Evolutionary conservation across 208 protist species (phyloP).

Genomic region (Naegleria lovaniensis): DNA sequence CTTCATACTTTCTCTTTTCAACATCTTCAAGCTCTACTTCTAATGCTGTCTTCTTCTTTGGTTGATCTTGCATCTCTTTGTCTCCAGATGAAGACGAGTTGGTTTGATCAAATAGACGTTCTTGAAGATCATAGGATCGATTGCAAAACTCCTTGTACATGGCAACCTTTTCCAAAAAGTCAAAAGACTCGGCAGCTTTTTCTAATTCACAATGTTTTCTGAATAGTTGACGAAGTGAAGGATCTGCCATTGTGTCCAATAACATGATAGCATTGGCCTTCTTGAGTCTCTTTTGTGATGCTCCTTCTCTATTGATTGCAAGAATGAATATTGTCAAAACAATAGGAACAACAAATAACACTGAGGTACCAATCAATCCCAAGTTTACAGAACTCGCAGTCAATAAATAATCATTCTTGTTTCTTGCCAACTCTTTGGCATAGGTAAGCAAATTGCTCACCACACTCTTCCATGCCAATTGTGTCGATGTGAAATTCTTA

Average conservation of each 20-base stretch:
- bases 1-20: neutral
- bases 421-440: neutral
- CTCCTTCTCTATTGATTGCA: neutral
- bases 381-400: neutral
- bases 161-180: neutral
- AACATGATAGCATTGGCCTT: neutral
- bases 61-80: neutral
- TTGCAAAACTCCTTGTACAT: neutral
- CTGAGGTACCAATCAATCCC: neutral
- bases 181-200: neutral
- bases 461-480: neutral
- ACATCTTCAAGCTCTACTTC: neutral
- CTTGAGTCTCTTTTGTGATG: neutral
- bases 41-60: neutral
- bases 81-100: neutral
- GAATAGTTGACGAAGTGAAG: neutral
- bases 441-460: neutral
- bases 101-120: neutral
- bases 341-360: neutral
- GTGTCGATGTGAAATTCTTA: neutral
- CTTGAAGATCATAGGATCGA: neutral
- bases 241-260: neutral
- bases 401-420: neutral
- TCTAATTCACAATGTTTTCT: neutral
- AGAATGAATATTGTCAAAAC: neutral